Conservation (phyloP, 768 basidiomycete genomes). For the Pseudohyphozyma bogoriensis region DNA sequence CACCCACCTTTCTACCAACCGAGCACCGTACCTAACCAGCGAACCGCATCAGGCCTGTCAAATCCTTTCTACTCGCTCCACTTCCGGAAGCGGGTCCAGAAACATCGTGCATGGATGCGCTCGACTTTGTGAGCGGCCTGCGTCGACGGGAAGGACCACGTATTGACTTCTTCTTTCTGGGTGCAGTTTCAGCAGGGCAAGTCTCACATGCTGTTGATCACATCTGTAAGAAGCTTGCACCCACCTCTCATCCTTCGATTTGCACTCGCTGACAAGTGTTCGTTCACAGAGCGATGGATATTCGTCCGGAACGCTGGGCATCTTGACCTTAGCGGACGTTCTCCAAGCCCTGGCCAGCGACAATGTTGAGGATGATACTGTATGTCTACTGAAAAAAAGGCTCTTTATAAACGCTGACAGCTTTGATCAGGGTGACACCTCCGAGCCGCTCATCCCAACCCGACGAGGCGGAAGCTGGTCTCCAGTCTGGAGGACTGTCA, state of each 20-base stretch:
- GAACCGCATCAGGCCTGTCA: background rate
- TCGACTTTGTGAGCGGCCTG: slow-evolving; percentile 87
- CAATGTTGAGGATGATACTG: slow-evolving; percentile 33
- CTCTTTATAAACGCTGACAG: too few relatives aligned
- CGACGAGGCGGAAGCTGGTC: too few relatives aligned
- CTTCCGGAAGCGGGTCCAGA: background rate
- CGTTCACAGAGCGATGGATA: slow-evolving; percentile 54
- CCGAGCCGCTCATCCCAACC: too few relatives aligned
- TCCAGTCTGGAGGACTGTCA: too few relatives aligned
- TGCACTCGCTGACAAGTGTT: background rate
- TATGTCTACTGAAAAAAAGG: background rate
- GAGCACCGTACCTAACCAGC: background rate
- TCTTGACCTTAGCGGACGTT: slow-evolving; percentile 55
- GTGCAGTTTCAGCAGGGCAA: slow-evolving; percentile 69
- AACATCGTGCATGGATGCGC: slow-evolving; percentile 34
- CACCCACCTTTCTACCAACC: background rate
- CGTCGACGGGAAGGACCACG: slow-evolving; percentile 83
- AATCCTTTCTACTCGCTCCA: slow-evolving; percentile 61
- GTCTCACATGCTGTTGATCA: slow-evolving; percentile 79
- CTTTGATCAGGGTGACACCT: too few relatives aligned
- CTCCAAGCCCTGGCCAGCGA: slow-evolving; percentile 84
- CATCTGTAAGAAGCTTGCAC: slow-evolving; percentile 40
- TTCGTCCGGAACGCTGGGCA: slow-evolving; percentile 75
- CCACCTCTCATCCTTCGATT: accelerated
- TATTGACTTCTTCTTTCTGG: background rate